Evolutionary conservation across 805 yeast species (phyloP).

Genomic region (Kodamaea fukazawae): DNA sequence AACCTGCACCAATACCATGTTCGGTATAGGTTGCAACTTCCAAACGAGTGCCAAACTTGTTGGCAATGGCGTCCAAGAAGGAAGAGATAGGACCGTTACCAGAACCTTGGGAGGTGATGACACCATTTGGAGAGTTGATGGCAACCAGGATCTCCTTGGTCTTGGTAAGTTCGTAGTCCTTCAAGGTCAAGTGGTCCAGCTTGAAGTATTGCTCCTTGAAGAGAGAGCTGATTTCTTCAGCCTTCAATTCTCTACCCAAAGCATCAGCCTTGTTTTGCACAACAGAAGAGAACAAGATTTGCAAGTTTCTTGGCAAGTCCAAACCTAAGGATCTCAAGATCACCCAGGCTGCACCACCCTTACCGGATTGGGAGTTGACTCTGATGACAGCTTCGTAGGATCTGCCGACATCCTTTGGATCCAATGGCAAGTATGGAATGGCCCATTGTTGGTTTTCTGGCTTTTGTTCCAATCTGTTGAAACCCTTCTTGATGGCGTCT

Average conservation of each 20-base stretch:
- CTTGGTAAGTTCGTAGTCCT: slow-evolving; percentile 25
- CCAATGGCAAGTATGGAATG: slow-evolving; percentile 76
- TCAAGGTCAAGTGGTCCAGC: slow-evolving; percentile 12
- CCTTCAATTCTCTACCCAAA: slow-evolving; percentile 65
- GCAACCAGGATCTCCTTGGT: slow-evolving; percentile 19
- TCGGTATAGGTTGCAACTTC: slow-evolving; percentile 69
- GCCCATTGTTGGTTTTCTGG: slow-evolving; percentile 43
- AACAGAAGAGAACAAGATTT: slow-evolving; percentile 61
- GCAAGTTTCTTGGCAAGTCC: slow-evolving; percentile 71
- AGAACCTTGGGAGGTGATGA: slow-evolving; percentile 43
- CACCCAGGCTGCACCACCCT: slow-evolving; percentile 87
- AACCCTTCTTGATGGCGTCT: slow-evolving; percentile 70
- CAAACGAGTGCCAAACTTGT: slow-evolving; percentile 48
- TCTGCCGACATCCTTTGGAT: slow-evolving; percentile 79
- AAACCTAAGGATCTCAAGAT: slow-evolving; percentile 66
- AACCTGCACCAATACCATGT: slow-evolving; percentile 71
- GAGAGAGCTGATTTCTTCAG: slow-evolving; percentile 59
- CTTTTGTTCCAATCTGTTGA: slow-evolving; percentile 39
- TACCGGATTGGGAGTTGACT: slow-evolving; percentile 85
- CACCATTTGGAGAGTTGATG: slow-evolving; percentile 14
- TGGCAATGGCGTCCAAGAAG: slow-evolving; percentile 60
- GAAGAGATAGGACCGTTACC: slow-evolving; percentile 84
- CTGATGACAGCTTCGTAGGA: slow-evolving; percentile 79
- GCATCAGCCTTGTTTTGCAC: slow-evolving; percentile 66
- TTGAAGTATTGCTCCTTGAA: slow-evolving; percentile 54